Base-by-base conservation (phyloP, 129 eudicot genomes). In the Deinandra increscens region DNA sequence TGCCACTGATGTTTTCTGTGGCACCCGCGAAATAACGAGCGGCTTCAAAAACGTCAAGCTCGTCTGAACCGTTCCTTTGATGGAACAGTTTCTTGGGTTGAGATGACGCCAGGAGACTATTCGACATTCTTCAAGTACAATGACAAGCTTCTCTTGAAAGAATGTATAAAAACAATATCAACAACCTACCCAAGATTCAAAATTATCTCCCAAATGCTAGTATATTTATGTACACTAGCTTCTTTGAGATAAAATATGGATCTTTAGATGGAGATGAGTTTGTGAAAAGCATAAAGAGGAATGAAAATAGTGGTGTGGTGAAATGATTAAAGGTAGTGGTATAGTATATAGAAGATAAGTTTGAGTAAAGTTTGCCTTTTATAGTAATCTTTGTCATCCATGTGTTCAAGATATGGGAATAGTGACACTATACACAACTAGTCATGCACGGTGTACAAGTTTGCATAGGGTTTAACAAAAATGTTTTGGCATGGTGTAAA, bases 21-120 rank as follows among this genome's bases (percentile, higher is more conserved):
- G 75, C 73, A 69, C 72, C 86, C 2, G 98, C 81, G 81, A 89
- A 89, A 53, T 92, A 92, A 41, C 83, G 79, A 6, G 91, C 85
- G 1, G 98, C 96, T 75, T 88, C 95, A 67, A 92, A 92, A 37
- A 92, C 98, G 53, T 86, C 95, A 68, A 92, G 89, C 79, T 92
- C 98, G n/a, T 80, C 90, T 3, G 95, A 89, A 37, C 85, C 72
- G 48, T 83, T 84, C 67, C 84, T 83, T 29, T 49, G 54, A 48
- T 82, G 87, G 65, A 50, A 74, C 5, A 82, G 60, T 38, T 75
- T 84, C 68, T 85, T 85, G 76, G 73, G 63, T 22, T 64, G 79
- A 17, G 63, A 74, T 54, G 75, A 3, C 53, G 41, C 22, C 44
- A 39, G 33, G 20, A 51, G 29, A 13, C 33, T 69, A 12, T 26